Evolutionary conservation across 495 filamentous ascomycete species (phyloP).

Genomic region (Amorphotheca resinae): DNA sequence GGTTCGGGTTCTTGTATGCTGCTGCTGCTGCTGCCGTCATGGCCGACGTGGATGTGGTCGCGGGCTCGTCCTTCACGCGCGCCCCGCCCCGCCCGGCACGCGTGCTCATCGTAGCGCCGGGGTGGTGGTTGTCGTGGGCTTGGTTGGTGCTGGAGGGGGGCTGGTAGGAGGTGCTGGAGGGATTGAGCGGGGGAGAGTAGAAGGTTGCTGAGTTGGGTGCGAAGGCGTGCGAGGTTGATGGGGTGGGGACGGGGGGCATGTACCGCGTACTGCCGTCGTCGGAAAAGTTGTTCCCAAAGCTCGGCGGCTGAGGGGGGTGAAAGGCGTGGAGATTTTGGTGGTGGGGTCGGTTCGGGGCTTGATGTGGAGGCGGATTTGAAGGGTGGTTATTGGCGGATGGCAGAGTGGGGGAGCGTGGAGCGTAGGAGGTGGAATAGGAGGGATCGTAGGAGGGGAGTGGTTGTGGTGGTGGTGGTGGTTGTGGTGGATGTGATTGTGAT

Average conservation of each 20-base stretch:
- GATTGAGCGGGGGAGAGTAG: constrained; percentile 9
- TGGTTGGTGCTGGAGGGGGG: constrained; percentile 1
- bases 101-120: constrained; percentile 12
- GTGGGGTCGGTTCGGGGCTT: background rate
- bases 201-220: constrained; percentile 6
- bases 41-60: background rate
- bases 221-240: constrained; percentile 18
- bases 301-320: background rate
- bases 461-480: background rate
- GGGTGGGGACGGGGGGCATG: constrained; percentile 19
- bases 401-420: constrained; percentile 17
- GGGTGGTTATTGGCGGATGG: constrained; percentile 7
- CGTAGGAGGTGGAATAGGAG: constrained; percentile 8
- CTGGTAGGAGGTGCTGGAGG: constrained; percentile 5
- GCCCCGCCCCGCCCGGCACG: background rate
- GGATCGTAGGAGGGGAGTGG: constrained; percentile 1
- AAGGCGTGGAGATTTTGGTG: constrained; percentile 3
- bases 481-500: background rate
- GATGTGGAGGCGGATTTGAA: too few relatives aligned
- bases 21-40: constrained; percentile 8
- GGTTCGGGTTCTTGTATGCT: constrained; percentile 20
- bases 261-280: constrained; percentile 9
- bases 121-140: background rate
- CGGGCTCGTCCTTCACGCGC: background rate
- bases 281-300: background rate